Base-by-base conservation (phyloP, 805 yeast genomes). In the Candida caryicola region DNA sequence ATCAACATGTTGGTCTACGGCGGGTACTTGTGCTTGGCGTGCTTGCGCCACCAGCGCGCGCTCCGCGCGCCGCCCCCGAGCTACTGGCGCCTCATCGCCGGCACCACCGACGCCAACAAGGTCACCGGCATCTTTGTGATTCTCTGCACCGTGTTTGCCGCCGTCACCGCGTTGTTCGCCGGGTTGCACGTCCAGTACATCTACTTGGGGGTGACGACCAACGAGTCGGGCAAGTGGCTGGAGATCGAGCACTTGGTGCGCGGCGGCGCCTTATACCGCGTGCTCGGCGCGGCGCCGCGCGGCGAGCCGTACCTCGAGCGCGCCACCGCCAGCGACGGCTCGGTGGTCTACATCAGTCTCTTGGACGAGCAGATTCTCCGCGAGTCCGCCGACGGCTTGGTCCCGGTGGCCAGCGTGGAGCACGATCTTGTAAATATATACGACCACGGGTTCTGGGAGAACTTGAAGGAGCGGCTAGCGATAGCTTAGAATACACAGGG, bases 141-240 rank as follows among this genome's bases (percentile, higher is more conserved):
- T 15, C 51, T 81, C 30, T 64, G 77, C n/a, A 54, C 60, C 1
- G 37, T 69, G 12, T 68, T 79, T 40, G 59, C 68, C 2, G 41
- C 73, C 1, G 58, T 79, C n/a, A 62, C 73, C 9, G 21, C 40
- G 4, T 42, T 49, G 17, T 57, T 55, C 37, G 31, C 45, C 6
- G 40, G 17, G 43, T 59, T 9, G 41, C 85, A 81, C 46, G 28
- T 78, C 17, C 52, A 69, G 23, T 69, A 76, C 45, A 62, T 84
- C 2, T 72, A 69, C 45, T 67, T 74, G 29, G 95, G 95, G 0
- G 80, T 80, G 55, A 84, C 93, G 9, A 82, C 90, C 3, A 83
- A 82, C 51, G 95, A 85, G 57, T 63, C 75, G 13, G 78, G 69
- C 35, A 85, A 85, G 52, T 85, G 95, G 95, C 74, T 64, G 14